Evolutionary conservation across 2,329 filamentous ascomycete species (phyloP).

Genomic region (Cladosporium sp.): DNA sequence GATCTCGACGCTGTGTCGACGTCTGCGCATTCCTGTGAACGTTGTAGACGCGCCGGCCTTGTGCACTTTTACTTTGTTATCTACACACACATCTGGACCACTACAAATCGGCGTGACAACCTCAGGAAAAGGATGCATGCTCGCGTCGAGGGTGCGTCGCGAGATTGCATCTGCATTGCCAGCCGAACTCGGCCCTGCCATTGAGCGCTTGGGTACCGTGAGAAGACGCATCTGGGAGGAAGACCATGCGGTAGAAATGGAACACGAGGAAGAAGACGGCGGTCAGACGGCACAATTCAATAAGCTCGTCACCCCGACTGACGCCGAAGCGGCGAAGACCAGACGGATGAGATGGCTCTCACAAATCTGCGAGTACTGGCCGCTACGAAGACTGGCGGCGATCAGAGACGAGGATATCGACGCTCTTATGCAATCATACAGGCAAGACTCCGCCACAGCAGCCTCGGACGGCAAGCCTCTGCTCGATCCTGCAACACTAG

Average conservation of each 20-base stretch:
- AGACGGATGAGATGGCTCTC: conserved; percentile 88
- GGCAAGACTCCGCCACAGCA: conserved; percentile 40
- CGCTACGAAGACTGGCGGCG: conserved; percentile 74
- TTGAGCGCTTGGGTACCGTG: conserved; percentile 73
- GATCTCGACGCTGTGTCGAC: conserved; percentile 73
- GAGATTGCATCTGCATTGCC: conserved; percentile 84
- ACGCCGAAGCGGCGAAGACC: conserved; percentile 71
- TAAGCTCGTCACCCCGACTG: conserved; percentile 71
- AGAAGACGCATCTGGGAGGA: conserved; percentile 72
- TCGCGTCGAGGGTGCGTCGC: conserved; percentile 82
- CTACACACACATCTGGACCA: conserved; percentile 85
- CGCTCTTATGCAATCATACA: conserved; percentile 72
- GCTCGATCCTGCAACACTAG: conserved; percentile 32
- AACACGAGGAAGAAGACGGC: conserved; percentile 58
- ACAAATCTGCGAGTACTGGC: conserved; percentile 99
- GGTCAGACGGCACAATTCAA: conserved; percentile 86
- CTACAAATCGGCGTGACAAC: conserved; percentile 95
- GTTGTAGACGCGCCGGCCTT: conserved; percentile 83
- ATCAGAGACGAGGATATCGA: conserved; percentile 81
- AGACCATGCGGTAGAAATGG: conserved; percentile 58
- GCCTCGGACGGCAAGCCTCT: conserved; percentile 30
- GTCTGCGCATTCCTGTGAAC: conserved; percentile 86
- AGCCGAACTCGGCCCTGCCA: conserved; percentile 70
- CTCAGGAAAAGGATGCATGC: conserved; percentile 89
- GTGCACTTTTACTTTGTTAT: conserved; percentile 86